A percentile compares a stretch with the other conserved stretches of the same genome.
These are phyloP conservation scores for Evernia prunastri DNA, from an alignment of 495 filamentous ascomycete species.

Conservation along the genomic window DNA sequence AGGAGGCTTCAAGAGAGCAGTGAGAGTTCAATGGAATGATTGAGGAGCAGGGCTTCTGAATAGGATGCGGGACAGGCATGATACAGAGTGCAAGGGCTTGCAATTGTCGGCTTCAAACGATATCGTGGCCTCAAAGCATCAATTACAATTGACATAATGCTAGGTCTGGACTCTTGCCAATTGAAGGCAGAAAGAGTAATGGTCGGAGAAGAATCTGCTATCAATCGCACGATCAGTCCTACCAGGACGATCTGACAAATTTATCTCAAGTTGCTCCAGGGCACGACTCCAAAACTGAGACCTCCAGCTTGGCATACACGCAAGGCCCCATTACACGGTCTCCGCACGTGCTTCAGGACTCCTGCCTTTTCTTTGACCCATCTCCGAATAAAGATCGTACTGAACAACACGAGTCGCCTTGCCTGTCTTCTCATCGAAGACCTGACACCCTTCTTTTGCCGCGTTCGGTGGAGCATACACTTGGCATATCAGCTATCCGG, in stretches of 20 bases:
- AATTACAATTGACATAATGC: background rate
- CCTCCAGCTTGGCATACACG: background rate
- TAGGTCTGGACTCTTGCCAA: background rate
- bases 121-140: background rate
- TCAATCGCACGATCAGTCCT: background rate
- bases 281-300: background rate
- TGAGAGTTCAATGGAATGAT: background rate
- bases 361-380: constrained; percentile 23
- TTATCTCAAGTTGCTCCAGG: background rate
- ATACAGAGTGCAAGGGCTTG: background rate
- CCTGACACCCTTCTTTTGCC: constrained; percentile 62
- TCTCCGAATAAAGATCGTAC: constrained; percentile 53
- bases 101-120: background rate
- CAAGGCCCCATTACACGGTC: background rate
- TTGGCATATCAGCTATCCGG: constrained; percentile 33
- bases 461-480: constrained; percentile 91
- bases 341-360: background rate
- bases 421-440: constrained; percentile 67
- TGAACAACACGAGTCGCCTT: constrained; percentile 62
- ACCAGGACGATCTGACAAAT: background rate
- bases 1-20: background rate
- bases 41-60: background rate
- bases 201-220: background rate
- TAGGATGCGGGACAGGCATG: background rate
- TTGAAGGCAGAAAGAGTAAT: background rate